Evolutionary conservation across 2,329 filamentous ascomycete genomes (phyloP).

Genomic region (Neonectria hederae): DNA sequence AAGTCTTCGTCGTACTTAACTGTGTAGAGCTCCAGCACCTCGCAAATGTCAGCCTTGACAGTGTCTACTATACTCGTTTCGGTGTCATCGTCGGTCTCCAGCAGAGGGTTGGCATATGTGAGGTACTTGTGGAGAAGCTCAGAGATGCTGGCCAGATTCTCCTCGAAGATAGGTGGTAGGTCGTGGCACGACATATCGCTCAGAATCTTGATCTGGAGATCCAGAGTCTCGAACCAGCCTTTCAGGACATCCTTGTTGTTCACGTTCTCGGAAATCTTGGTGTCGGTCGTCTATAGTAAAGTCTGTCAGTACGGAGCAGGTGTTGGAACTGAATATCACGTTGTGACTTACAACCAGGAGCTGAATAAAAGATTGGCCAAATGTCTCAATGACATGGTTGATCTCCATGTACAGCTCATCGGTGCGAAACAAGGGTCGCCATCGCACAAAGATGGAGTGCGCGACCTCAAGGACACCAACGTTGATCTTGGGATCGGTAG

Average conservation of each 20-base stretch:
- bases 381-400: slow-evolving; percentile 90
- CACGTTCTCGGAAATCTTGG: slow-evolving; percentile 77
- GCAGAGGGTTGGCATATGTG: slow-evolving; percentile 82
- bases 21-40: slow-evolving; percentile 87
- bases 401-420: slow-evolving; percentile 95
- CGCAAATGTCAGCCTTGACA: slow-evolving; percentile 93
- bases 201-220: slow-evolving; percentile 89
- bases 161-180: slow-evolving; percentile 92
- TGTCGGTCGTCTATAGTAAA: slow-evolving; percentile 68
- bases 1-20: slow-evolving; percentile 98
- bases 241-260: slow-evolving; percentile 78
- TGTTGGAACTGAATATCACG: background rate
- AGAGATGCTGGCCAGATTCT: slow-evolving; percentile 81
- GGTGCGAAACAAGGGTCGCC: slow-evolving; percentile 92
- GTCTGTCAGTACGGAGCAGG: slow-evolving; percentile 26
- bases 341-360: slow-evolving; percentile 73
- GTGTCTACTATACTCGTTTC: slow-evolving; percentile 87
- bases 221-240: slow-evolving; percentile 84
- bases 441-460: slow-evolving; percentile 96
- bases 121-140: slow-evolving; percentile 91
- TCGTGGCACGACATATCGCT: slow-evolving; percentile 99
- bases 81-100: slow-evolving; percentile 87
- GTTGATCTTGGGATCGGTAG: slow-evolving; percentile 84
- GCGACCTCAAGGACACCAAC: slow-evolving; percentile 96
- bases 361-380: slow-evolving; percentile 83